These are phyloP conservation scores for Lactarius quietus DNA, from an alignment of 768 basidiomycete species.

Conservation along the genomic window DNA sequence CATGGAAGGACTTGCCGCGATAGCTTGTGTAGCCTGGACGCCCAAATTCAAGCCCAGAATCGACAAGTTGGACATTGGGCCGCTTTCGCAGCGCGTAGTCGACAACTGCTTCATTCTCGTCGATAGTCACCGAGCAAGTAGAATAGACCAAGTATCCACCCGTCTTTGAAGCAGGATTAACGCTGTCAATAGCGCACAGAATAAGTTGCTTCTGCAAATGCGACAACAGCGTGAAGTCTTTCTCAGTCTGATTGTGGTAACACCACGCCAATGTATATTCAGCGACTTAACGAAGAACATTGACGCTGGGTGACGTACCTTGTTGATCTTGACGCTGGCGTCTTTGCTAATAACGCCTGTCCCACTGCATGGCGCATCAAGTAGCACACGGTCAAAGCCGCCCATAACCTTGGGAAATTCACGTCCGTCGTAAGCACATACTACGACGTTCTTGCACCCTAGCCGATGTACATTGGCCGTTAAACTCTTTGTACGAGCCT, in stretches of 20 bases:
- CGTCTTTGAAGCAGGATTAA: conserved; percentile 82
- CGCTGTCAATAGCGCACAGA: conserved; percentile 96
- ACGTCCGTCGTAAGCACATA: conserved; percentile 95
- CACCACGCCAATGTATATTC: background rate
- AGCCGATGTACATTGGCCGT: conserved; percentile 96
- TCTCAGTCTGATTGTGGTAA: conserved; percentile 60
- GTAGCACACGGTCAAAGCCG: conserved; percentile 93
- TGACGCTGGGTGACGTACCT: conserved; percentile 50
- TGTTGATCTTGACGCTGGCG: conserved; percentile 95
- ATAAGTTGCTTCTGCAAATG: conserved; percentile 98
- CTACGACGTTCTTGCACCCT: conserved; percentile 96
- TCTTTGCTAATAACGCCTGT: conserved; percentile 99
- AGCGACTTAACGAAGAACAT: background rate
- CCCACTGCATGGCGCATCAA: conserved; percentile 97
- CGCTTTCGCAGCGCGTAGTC: conserved; percentile 96
- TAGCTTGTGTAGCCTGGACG: conserved; percentile 86
- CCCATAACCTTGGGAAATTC: conserved; percentile 99
- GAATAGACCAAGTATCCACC: conserved; percentile 97
- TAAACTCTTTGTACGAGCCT: conserved; percentile 90
- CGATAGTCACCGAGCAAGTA: conserved; percentile 96
- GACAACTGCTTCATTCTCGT: conserved; percentile 98
- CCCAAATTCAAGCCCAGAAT: conserved; percentile 91
- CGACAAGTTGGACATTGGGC: conserved; percentile 87
- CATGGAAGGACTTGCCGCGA: conserved; percentile 86
- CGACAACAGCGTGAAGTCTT: conserved; percentile 93